Base-by-base conservation (phyloP, 495 filamentous ascomycete genomes). In the Tuber calosporum region DNA sequence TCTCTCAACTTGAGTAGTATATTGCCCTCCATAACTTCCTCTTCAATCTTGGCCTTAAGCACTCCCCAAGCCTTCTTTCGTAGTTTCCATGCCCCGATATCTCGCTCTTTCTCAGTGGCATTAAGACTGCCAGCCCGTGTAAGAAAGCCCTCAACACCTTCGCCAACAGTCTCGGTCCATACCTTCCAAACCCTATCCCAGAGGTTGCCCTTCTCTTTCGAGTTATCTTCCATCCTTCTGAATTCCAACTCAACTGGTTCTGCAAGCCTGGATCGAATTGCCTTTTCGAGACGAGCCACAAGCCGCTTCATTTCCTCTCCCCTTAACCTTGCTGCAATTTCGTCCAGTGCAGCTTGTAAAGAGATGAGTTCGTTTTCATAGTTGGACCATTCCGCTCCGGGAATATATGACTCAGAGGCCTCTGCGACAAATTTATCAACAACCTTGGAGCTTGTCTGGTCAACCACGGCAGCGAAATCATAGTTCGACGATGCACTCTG, bases 11-110 rank as follows among this genome's bases (percentile, higher is more conserved):
- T 99, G 73, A 99, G 87, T 11, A 99, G 84, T 70, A 99, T 87
- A 81, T 98, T 99, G 73, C 94, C 94, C 83, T 98, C 95, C 87
- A 94, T 94, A 82, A 98, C 93, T 82, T 99, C 95, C 82, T 99
- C 95, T 34, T 97, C 96, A 77, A 99, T 92, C 84, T 92, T 96
- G 66, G 91, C 89, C 41, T 91, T 87, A 72, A 99, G 84, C 11
- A 93, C 94, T 38, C 89, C 91, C 96, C 96, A 99, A 43, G 91
- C 93, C 85, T 97, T 97, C 73, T 93, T 88, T 72, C 94, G 88
- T 58, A 99, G 84, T 70, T 93, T 86, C 95, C 95, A 99, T 2
- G 97, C 86, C 4, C 96, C 95, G 43, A 97, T 90, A 77, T 96
- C 91, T 41, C 96, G 93, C 82, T 99, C 95, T 53, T 94, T 93